These are phyloP conservation scores for Colletotrichum sojae DNA, from an alignment of 2,329 filamentous ascomycete species.

Conservation along the genomic window DNA sequence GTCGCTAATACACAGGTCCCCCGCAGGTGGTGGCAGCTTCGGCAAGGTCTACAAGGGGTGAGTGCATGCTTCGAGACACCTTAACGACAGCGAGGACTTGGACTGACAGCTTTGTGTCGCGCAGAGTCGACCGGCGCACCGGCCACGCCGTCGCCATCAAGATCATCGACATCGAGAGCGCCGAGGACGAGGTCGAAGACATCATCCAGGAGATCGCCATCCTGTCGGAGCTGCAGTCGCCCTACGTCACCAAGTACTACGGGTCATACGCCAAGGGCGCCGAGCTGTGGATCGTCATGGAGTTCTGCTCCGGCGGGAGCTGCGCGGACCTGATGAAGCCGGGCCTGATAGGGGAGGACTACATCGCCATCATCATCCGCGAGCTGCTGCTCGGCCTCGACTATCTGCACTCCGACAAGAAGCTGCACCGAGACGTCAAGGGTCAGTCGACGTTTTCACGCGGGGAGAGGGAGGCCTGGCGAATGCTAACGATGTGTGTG, in stretches of 20 bases:
- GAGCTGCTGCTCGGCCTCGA: constrained; percentile 92
- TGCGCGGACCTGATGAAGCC: constrained; percentile 97
- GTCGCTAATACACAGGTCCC: constrained; percentile 34
- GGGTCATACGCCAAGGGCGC: constrained; percentile 97
- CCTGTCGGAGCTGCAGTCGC: constrained; percentile 93
- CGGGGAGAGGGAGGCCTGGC: not conserved
- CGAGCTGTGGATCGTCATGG: constrained; percentile 99
- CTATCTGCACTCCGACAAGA: constrained; percentile 95
- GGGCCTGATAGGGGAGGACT: constrained; percentile 90
- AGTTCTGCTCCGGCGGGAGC: constrained; percentile 97
- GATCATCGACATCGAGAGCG: constrained; percentile 98
- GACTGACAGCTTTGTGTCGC: constrained; percentile 27
- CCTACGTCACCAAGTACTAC: constrained; percentile 97
- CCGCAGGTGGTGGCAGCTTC: constrained; percentile 91
- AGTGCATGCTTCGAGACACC: not conserved
- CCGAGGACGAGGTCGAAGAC: constrained; percentile 98
- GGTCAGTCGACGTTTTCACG: constrained; percentile 62
- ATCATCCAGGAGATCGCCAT: constrained; percentile 99
- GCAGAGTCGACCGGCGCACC: constrained; percentile 90
- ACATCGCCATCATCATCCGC: constrained; percentile 94
- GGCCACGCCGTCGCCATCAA: constrained; percentile 98
- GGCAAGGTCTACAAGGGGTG: constrained; percentile 99
- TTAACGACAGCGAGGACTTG: constrained; percentile 3
- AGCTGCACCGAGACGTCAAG: constrained; percentile 96
- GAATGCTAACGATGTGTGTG: not conserved